A percentile compares a stretch with the other conserved stretches of the same genome.
Conservation (phyloP, 1,139 yeast species). For the Yamadazyma epiphylla region DNA sequence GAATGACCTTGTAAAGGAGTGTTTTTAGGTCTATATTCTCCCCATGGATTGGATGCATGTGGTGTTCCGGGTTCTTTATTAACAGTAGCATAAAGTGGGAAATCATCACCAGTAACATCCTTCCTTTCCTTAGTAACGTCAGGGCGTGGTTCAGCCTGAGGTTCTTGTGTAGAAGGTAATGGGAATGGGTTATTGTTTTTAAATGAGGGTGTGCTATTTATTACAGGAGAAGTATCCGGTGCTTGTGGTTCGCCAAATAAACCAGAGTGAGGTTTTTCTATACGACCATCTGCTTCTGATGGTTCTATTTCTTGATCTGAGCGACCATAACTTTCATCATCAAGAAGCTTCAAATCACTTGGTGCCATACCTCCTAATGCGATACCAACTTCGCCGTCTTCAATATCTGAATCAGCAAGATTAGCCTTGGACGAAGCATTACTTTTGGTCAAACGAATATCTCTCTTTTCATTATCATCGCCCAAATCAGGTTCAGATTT, state of each 20-base stretch:
- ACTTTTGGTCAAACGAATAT: conserved; percentile 10
- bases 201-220: conserved; percentile 1
- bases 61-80: conserved; percentile 1
- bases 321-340: conserved; percentile 1
- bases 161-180: neutral
- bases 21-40: conserved; percentile 16
- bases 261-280: neutral
- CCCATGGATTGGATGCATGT: conserved; percentile 24
- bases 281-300: neutral
- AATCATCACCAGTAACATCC: too few species aligned
- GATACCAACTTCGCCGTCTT: conserved; percentile 1
- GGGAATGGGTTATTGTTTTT: conserved; percentile 9
- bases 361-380: conserved; percentile 2
- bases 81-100: too few species aligned
- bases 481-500: conserved; percentile 10
- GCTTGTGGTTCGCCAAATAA: neutral
- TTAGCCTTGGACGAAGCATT: conserved; percentile 9
- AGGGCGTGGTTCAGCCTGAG: too few species aligned
- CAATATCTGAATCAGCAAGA: neutral
- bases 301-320: neutral
- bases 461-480: neutral
- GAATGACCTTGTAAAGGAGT: too few species aligned
- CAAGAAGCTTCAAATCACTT: conserved; percentile 3
- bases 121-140: too few species aligned
- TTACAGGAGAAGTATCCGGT: conserved; percentile 1